Conservation (phyloP, 495 filamentous ascomycete species). For the Talaromyces trachyspermus region DNA sequence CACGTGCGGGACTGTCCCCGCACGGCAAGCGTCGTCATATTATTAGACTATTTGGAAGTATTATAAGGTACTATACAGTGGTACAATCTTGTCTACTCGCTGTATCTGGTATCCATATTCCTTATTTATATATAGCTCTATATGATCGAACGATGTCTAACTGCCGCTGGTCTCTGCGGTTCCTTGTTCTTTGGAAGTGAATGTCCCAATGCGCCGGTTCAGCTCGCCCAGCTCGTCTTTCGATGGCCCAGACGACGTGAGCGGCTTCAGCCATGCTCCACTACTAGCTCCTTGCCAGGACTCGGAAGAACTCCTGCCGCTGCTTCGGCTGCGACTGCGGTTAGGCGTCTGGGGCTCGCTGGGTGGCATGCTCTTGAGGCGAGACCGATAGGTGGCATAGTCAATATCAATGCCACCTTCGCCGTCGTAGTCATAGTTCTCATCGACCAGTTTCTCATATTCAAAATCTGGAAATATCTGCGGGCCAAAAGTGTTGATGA, state of each 20-base stretch:
- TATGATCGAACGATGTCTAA: too few species aligned
- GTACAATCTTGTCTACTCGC: too few species aligned
- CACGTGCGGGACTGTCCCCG: constrained; percentile 7
- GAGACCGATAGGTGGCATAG: constrained; percentile 21
- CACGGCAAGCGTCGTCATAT: too few species aligned
- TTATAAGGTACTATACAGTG: too few species aligned
- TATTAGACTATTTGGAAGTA: too few species aligned
- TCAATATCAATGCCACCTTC: constrained; percentile 13
- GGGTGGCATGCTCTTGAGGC: constrained; percentile 22
- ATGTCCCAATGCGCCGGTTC: constrained; percentile 6
- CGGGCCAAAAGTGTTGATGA: constrained; percentile 84
- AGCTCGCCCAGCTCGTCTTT: constrained; percentile 6
- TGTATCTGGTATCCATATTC: too few species aligned
- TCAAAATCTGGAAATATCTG: constrained; percentile 91
- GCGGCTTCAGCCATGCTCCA: constrained; percentile 1
- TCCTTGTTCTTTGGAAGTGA: constrained; percentile 10
- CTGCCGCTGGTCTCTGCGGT: too few species aligned
- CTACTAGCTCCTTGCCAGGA: constrained; percentile 3
- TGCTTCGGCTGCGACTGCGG: constrained; percentile 52
- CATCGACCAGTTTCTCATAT: constrained; percentile 59
- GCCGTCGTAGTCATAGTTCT: constrained; percentile 33
- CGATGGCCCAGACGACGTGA: constrained; percentile 10
- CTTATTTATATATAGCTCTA: too few species aligned
- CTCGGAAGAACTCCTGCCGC: constrained; percentile 3
- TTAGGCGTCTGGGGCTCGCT: constrained; percentile 45